A percentile compares a stretch with the other conserved stretches of the same genome.
Evolutionary conservation across 257 asterid genomes (phyloP).

Genomic region (Ilex asprella): DNA sequence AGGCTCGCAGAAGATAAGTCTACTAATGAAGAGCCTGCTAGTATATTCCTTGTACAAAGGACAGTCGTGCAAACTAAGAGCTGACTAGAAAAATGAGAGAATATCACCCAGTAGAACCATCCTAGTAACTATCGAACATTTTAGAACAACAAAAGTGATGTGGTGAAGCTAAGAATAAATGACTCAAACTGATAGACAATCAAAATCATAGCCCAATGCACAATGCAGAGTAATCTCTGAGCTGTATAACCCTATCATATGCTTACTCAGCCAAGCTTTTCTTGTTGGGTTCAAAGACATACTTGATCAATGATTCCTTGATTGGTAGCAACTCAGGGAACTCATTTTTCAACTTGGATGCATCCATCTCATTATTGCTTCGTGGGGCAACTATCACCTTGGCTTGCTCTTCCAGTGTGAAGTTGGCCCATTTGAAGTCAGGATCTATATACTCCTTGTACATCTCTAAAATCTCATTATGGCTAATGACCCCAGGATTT

Average conservation of each 20-base stretch:
- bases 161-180: conserved; percentile 13
- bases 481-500: conserved; percentile 92
- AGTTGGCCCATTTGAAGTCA: conserved; percentile 58
- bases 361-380: conserved; percentile 89
- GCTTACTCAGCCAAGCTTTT: conserved; percentile 45
- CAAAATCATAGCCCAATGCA: conserved; percentile 9
- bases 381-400: conserved; percentile 90
- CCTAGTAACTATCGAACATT: conserved; percentile 13
- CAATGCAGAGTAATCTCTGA: conserved; percentile 19
- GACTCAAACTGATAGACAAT: conserved; percentile 20
- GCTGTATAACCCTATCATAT: not conserved
- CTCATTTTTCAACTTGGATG: conserved; percentile 76
- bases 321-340: conserved; percentile 80
- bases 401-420: conserved; percentile 94
- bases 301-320: conserved; percentile 82
- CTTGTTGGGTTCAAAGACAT: conserved; percentile 79
- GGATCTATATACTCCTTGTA: conserved; percentile 78
- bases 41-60: not conserved
- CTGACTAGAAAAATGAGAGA: not conserved
- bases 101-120: not conserved
- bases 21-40: too few relatives aligned
- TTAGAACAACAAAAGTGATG: conserved; percentile 13
- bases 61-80: not conserved
- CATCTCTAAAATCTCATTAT: conserved; percentile 89
- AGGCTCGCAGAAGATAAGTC: not conserved